Evolutionary conservation across 1,139 yeast genomes (phyloP), one percentile per base, ranked within the genome.

Genomic region (Geotrichum histeridarum): DNA sequence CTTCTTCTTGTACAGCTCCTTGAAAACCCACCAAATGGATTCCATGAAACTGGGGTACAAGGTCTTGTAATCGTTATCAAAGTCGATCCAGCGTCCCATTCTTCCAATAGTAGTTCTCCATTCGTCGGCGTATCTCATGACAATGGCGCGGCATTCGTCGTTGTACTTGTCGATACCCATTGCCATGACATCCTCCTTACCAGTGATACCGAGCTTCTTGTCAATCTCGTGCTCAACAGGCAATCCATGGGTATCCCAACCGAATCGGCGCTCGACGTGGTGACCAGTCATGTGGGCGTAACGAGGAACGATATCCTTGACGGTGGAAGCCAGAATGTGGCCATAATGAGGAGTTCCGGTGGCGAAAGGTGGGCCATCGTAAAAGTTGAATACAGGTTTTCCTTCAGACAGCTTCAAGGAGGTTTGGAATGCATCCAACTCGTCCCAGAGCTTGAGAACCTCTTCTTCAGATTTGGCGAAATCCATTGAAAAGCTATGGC

Each of bases 261-360:
- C 99, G 62, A 94, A 93, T 67, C 98, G 82, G 75, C 99, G 87
- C 73, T 88, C 96, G 48, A 93, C 99, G 65, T 86, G 88, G 73
- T 82, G 86, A 15, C 99, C 99, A 63, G 87, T 91, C 98, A 93
- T 93, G 61, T 95, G 87, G 55, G 99, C 98, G 69, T 90, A 93
- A 70, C 99, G 83, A 55, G 99, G 99, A 57, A 93, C 91, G 62
- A 93, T 88, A 75, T 93, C 99, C 77, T 91, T 93, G 64, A 90
- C 88, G 56, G 99, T 93, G 42, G 98, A 91, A 2, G 98, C 94
- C 71, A 94, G 77, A 67, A 93, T 85, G 69, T 93, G 99, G 59
- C 99, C 99, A 70, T 93, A 94, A 70, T 93, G 99, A 48, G 99
- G 99, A 41, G 97, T 88, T 69, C 99, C 98, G 4, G 99, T 93